Base-by-base conservation (phyloP, 2,329 filamentous ascomycete genomes). In the Colletotrichum siamense region DNA sequence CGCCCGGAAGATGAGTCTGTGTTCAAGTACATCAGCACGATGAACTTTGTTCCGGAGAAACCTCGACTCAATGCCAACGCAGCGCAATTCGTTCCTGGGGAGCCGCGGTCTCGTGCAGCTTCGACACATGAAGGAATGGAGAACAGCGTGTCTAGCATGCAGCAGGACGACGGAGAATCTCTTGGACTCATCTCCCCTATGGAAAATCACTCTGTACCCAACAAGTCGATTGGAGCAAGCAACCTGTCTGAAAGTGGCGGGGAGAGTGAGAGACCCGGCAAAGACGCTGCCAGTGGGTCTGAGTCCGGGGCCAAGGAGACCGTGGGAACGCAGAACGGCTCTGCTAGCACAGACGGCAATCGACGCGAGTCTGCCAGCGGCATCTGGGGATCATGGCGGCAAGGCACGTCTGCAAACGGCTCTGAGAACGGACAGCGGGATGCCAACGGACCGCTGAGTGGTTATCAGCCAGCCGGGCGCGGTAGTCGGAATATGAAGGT, bases 1-100 rank as follows among this genome's bases (percentile, higher is more conserved):
- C 92, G 97, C 32, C 97, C 97, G 1, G 97, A 99, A 84, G 94
- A 98, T 80, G 95, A 98, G 73, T 89, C 88, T 5, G 86, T 92
- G 1, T 99, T 98, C 87, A 97, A 94, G 80, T 91, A 93, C 79
- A 89, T 99, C 65, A 92, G 88, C 80, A 96, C 94, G 3, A 88
- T 89, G 57, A 90, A 89, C 74, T 78, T 89, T n/a, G 77, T 86
- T 10, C 88, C 89, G 0, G 91, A 90, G 77, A 92, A 88, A 81
- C 88, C 89, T 10, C 92, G 90, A 78, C 85, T 93, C 32, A 93
- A 94, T 44, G 91, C 91, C 28, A 87, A 81, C 39, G 86, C 86
- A 5, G 81, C 85, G 1, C 87, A 87, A 4, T 88, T 88, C 75
- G 81, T 88, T 12, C 79, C 86, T 16, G 79, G 84, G 16, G 86